These are phyloP conservation scores for Geotrichum australiense DNA, from an alignment of 1,139 yeast genomes.

Conservation along the genomic window DNA sequence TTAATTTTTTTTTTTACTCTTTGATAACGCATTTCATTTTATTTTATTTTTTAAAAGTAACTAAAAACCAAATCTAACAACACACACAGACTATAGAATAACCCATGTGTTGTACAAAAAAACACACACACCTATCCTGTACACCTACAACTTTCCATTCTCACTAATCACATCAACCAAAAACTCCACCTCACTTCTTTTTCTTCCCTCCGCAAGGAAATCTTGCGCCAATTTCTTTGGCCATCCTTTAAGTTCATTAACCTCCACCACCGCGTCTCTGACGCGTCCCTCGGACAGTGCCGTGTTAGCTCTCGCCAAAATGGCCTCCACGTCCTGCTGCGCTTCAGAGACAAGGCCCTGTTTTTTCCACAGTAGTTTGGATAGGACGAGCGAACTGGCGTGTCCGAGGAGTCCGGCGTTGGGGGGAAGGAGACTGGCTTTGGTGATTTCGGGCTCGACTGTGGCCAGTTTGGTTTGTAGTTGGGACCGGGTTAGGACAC, in stretches of 20 bases:
- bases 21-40: no score
- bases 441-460: slow-evolving; percentile 78
- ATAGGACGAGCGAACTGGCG: slow-evolving; percentile 67
- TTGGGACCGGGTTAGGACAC: slow-evolving; percentile 47
- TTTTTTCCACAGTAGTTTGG: slow-evolving; percentile 63
- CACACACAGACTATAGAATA: no score
- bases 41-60: no score
- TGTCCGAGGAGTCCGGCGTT: slow-evolving; percentile 95
- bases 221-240: slow-evolving; percentile 82
- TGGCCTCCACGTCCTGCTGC: slow-evolving; percentile 75
- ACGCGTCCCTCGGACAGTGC: slow-evolving; percentile 71
- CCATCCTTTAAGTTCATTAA: slow-evolving; percentile 88
- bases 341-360: slow-evolving; percentile 58
- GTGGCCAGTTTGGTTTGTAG: slow-evolving; percentile 64
- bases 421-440: slow-evolving; percentile 84
- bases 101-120: no score
- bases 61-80: no score
- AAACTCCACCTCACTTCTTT: slow-evolving; percentile 81
- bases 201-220: slow-evolving; percentile 86
- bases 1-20: no score
- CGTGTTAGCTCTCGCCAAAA: slow-evolving; percentile 77
- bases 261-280: slow-evolving; percentile 88
- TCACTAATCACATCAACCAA: slow-evolving; percentile 58
- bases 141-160: slow-evolving; percentile 34
- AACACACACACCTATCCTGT: no score